Evolutionary conservation across 2,329 filamentous ascomycete genomes (phyloP).

Genomic region (Truncatella angustata): DNA sequence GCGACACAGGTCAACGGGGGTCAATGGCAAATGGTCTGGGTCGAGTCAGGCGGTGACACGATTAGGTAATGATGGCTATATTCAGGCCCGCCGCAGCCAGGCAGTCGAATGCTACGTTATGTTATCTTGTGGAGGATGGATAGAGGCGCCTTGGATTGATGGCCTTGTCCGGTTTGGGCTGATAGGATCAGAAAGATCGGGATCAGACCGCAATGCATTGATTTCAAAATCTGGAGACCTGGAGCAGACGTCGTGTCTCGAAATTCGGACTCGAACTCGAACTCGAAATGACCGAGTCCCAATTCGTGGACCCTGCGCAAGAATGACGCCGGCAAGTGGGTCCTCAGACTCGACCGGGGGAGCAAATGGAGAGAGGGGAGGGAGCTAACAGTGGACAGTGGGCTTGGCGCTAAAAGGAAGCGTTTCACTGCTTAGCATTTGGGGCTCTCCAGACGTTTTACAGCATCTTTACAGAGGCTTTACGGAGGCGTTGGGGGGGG

Average conservation of each 20-base stretch:
- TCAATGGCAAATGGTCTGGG: not conserved
- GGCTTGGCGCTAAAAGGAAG: too few relatives aligned
- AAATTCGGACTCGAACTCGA: not conserved
- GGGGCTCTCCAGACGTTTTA: too few relatives aligned
- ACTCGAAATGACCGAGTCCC: slow-evolving; percentile 1
- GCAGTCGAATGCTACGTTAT: too few relatives aligned
- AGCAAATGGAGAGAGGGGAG: too few relatives aligned
- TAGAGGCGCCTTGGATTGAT: too few relatives aligned
- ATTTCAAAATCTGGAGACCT: too few relatives aligned
- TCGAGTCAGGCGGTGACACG: slow-evolving; percentile 1
- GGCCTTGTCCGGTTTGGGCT: not conserved
- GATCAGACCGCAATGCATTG: not conserved
- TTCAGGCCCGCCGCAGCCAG: not conserved
- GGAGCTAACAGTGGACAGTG: too few relatives aligned
- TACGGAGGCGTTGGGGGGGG: too few relatives aligned
- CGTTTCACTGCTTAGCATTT: too few relatives aligned
- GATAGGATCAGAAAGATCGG: not conserved
- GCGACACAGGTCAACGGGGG: not conserved
- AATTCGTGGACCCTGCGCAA: slow-evolving; percentile 7
- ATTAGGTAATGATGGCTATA: not conserved
- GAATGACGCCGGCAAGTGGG: slow-evolving; percentile 5
- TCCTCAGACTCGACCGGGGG: not conserved
- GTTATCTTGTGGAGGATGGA: not conserved
- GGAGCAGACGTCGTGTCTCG: too few relatives aligned
- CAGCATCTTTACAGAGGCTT: too few relatives aligned